Conservation (phyloP, 1,284 basidiomycete genomes). For the Athelia psychrophila region DNA sequence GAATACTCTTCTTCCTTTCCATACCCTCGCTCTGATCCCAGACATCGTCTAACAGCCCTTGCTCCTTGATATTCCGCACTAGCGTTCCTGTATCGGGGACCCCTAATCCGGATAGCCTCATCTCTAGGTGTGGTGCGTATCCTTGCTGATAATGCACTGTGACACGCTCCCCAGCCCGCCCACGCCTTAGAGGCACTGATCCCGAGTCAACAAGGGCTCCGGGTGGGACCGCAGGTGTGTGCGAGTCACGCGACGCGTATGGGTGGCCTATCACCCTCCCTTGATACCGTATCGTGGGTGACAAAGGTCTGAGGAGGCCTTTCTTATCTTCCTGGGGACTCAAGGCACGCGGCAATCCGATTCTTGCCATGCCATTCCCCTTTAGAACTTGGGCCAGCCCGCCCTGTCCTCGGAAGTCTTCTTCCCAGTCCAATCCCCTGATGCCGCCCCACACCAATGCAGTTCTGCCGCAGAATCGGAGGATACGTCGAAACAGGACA, state of each 20-base stretch:
- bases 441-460: slow-evolving; percentile 49
- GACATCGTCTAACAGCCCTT: too few relatives aligned
- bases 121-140: slow-evolving; percentile 52
- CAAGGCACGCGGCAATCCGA: too few relatives aligned
- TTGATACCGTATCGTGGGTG: background rate
- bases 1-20: too few relatives aligned
- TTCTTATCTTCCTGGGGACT: too few relatives aligned
- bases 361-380: too few relatives aligned
- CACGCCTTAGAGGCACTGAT: slow-evolving; percentile 20
- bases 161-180: slow-evolving; percentile 40
- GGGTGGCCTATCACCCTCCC: background rate
- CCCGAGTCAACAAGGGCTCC: slow-evolving; percentile 21
- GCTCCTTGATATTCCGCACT: slow-evolving; percentile 23
- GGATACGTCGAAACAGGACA: slow-evolving; percentile 50
- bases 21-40: too few relatives aligned
- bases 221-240: background rate
- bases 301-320: too few relatives aligned
- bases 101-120: slow-evolving; percentile 58
- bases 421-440: background rate
- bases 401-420: too few relatives aligned
- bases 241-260: slow-evolving; percentile 1
- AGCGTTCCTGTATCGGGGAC: slow-evolving; percentile 8
- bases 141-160: slow-evolving; percentile 50
- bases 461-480: slow-evolving; percentile 52
- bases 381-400: too few relatives aligned